A percentile compares a stretch with the other conserved stretches of the same genome.
These are phyloP conservation scores for Blepharisma japonicum DNA, from an alignment of 73 alveolate genomes.

Conservation along the genomic window DNA sequence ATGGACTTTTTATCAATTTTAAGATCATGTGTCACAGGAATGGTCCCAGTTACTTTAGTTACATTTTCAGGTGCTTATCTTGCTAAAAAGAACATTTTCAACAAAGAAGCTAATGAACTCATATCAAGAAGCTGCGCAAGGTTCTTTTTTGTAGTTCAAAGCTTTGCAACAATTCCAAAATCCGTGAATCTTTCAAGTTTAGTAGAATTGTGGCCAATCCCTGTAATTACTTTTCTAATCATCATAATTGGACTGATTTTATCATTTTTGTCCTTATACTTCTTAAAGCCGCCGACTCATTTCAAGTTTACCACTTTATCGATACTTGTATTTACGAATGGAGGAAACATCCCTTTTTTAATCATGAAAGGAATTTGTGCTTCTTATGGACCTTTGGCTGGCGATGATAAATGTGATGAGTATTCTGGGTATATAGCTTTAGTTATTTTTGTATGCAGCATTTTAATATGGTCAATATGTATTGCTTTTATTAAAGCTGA, in stretches of 20 bases:
- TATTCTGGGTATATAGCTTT: not conserved
- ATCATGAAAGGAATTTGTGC: slow-evolving; percentile 5
- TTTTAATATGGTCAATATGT: not conserved
- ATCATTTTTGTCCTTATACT: not conserved
- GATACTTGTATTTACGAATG: not conserved
- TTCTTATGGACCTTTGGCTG: not conserved
- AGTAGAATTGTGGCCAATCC: not conserved
- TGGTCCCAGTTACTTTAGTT: not conserved
- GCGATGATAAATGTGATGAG: not conserved
- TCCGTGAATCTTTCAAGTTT: not conserved
- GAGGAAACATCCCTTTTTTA: not conserved
- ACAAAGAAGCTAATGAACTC: not conserved
- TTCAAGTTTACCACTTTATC: not conserved
- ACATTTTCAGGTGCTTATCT: not conserved
- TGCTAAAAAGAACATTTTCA: not conserved
- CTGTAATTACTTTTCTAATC: not conserved
- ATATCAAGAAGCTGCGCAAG: not conserved
- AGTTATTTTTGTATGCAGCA: not conserved
- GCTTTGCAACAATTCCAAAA: not conserved
- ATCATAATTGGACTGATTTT: not conserved
- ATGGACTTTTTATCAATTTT: slow-evolving; percentile 6
- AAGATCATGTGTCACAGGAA: not conserved
- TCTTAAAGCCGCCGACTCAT: not conserved
- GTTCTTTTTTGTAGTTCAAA: not conserved
- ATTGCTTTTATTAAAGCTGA: not conserved